Evolutionary conservation across 352 stramenopile genomes (phyloP).

Genomic region (Phytophthora pisi): DNA sequence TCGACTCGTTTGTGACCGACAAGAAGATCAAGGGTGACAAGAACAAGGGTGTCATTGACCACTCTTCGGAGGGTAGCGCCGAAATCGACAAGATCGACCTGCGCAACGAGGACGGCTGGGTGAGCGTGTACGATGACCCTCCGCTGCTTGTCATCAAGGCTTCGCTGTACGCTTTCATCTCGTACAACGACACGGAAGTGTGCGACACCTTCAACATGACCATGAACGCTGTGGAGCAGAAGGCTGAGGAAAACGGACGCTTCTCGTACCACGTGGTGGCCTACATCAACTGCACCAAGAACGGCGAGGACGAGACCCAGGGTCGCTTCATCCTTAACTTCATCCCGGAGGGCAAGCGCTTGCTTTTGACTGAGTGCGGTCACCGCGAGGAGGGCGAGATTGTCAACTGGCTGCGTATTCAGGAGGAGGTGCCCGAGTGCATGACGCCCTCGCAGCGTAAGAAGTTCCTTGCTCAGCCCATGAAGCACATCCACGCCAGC

Average conservation of each 20-base stretch:
- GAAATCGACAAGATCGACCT: slow-evolving; percentile 89
- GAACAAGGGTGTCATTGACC: slow-evolving; percentile 81
- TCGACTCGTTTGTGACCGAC: slow-evolving; percentile 41
- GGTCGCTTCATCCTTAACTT: slow-evolving; percentile 88
- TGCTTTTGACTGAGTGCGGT: slow-evolving; percentile 83
- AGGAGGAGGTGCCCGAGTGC: slow-evolving; percentile 82
- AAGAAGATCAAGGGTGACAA: slow-evolving; percentile 78
- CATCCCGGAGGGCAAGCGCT: slow-evolving; percentile 75
- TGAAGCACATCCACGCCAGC: slow-evolving; percentile 86
- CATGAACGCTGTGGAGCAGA: slow-evolving; percentile 85
- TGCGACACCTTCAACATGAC: slow-evolving; percentile 90
- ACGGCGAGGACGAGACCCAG: slow-evolving; percentile 72
- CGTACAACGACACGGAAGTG: slow-evolving; percentile 83
- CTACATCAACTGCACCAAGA: slow-evolving; percentile 88
- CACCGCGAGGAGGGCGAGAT: slow-evolving; percentile 85
- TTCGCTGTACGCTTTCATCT: slow-evolving; percentile 85
- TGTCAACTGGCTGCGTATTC: slow-evolving; percentile 87
- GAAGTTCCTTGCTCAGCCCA: slow-evolving; percentile 81
- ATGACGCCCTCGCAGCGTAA: slow-evolving; percentile 82
- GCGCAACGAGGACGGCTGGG: slow-evolving; percentile 71
- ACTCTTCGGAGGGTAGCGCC: slow-evolving; percentile 73
- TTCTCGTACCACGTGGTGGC: slow-evolving; percentile 86
- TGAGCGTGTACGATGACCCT: slow-evolving; percentile 85
- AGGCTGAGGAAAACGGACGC: slow-evolving; percentile 67
- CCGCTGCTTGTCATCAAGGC: slow-evolving; percentile 84